Conservation (phyloP, 257 asterid species). For the Solanum bulbocastanum region DNA sequence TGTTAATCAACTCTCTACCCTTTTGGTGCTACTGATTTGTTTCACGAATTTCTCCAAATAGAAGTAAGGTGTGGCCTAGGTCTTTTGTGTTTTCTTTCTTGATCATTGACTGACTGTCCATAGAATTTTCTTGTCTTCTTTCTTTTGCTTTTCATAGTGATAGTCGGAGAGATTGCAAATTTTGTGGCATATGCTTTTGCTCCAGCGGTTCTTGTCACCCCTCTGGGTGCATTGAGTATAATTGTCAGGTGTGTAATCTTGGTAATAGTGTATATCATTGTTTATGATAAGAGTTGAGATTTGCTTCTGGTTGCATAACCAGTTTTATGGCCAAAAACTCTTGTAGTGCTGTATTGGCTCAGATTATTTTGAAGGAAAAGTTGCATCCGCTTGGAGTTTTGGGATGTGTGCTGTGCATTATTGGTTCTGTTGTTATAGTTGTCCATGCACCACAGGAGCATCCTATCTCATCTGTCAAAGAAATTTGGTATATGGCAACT, state of each 20-base stretch:
- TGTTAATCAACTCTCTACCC: neutral
- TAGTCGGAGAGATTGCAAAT: conserved; percentile 74
- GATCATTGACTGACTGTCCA: neutral
- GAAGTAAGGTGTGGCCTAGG: neutral
- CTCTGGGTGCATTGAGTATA: conserved; percentile 87
- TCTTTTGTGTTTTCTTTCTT: neutral
- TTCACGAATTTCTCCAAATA: neutral
- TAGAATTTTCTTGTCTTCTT: conserved; percentile 1
- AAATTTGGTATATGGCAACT: conserved; percentile 78
- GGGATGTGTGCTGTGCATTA: conserved; percentile 79
- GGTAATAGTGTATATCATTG: neutral
- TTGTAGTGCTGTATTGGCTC: conserved; percentile 68
- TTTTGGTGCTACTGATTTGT: neutral
- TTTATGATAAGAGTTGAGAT: neutral
- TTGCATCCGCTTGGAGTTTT: conserved; percentile 58
- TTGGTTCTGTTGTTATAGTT: conserved; percentile 68
- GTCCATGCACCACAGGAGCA: conserved; percentile 77
- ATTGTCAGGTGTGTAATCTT: conserved; percentile 50
- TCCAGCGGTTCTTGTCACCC: conserved; percentile 89
- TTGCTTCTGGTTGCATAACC: neutral
- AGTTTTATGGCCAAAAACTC: neutral
- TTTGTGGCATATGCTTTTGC: conserved; percentile 91
- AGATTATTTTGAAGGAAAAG: conserved; percentile 67
- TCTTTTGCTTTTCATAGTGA: conserved; percentile 37
- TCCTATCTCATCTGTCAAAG: conserved; percentile 60